Percentiles rank a stretch among this genome's conserved stretches.
Evolutionary conservation across 805 yeast species (phyloP).

Genomic region (Cyberlindnera lachancei): DNA sequence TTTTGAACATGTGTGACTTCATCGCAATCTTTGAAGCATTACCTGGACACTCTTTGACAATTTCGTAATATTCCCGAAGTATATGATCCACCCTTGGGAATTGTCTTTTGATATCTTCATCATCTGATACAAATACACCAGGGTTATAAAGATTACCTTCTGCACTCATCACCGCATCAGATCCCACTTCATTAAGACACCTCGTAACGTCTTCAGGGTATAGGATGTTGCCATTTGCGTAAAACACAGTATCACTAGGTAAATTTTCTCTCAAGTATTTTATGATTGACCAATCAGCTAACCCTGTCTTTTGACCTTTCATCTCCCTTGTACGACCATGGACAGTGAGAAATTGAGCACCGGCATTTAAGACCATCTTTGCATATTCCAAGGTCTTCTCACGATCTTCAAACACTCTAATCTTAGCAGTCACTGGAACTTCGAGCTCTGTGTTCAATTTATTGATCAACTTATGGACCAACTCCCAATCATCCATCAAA

Average conservation of each 20-base stretch:
- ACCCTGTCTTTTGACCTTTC: conserved; percentile 95
- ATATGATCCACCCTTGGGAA: conserved; percentile 83
- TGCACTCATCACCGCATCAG: conserved; percentile 96
- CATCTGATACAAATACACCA: conserved; percentile 62
- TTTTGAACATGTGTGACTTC: conserved; percentile 89
- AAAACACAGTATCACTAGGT: conserved; percentile 74
- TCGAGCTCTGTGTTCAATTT: conserved; percentile 67
- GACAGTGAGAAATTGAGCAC: conserved; percentile 91
- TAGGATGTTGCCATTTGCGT: conserved; percentile 91
- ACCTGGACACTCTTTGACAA: conserved; percentile 38
- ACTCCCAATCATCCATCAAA: conserved; percentile 94
- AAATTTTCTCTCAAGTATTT: conserved; percentile 70
- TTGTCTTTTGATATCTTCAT: conserved; percentile 46
- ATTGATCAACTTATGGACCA: conserved; percentile 63
- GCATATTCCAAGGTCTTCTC: conserved; percentile 84
- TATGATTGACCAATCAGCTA: conserved; percentile 87
- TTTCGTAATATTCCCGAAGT: conserved; percentile 81
- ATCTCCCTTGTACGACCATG: conserved; percentile 96
- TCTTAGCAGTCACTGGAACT: conserved; percentile 92
- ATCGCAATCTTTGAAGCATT: conserved; percentile 74
- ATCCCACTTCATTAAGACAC: conserved; percentile 53
- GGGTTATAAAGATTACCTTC: conserved; percentile 95
- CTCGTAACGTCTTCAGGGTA: conserved; percentile 78
- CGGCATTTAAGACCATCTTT: conserved; percentile 79
- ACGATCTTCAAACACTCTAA: conserved; percentile 79